Evolutionary conservation across 345 rosid species (phyloP), one percentile per base, ranked within the genome.

Genomic region (Arabis hirsuta): DNA sequence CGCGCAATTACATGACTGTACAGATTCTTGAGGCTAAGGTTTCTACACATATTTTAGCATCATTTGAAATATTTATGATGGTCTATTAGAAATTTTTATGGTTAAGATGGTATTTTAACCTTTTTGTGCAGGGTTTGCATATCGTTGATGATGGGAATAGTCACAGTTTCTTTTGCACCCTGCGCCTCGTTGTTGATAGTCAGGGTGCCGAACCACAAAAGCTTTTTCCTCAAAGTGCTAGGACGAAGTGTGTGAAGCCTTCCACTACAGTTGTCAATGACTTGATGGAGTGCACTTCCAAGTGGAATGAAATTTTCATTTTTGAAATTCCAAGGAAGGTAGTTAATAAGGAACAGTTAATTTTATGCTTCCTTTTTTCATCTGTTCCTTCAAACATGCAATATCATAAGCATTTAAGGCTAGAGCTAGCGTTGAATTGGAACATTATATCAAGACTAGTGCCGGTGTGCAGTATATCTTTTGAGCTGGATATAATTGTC

Each of bases 211-310:
- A 95, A 64, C 91, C 91, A 76, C 99, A 88, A 79, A 95, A 85
- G 77, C 84, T 84, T 75, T 90, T 88, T 77, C 97, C 99, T 53
- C 97, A 91, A 81, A 95, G 97, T 84, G 99, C 93, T 34, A 87
- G 99, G 89, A 95, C 99, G 65, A 95, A 87, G 85, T 95, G 97
- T 53, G 92, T 87, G 62, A 91, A 86, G 83, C 96, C 96, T 72
- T 70, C 80, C n/a, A 77, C 85, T 76, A 65, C 81, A 48, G 62
- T 72, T 66, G 57, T 54, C 44, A 68, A 69, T 58, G 79, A 80
- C 67, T 61, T 77, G n/a, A 80, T 69, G 68, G 76, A 74, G 71
- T 90, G 87, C 64, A 76, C 73, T 58, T 94, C 90, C 39, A 88
- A 80, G 78, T 95, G 99, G 99, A 91, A 91, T 82, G 99, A 95